A percentile compares a stretch with the other conserved stretches of the same genome.
Conservation (phyloP, 495 filamentous ascomycete species). For the Podospora anserina region DNA sequence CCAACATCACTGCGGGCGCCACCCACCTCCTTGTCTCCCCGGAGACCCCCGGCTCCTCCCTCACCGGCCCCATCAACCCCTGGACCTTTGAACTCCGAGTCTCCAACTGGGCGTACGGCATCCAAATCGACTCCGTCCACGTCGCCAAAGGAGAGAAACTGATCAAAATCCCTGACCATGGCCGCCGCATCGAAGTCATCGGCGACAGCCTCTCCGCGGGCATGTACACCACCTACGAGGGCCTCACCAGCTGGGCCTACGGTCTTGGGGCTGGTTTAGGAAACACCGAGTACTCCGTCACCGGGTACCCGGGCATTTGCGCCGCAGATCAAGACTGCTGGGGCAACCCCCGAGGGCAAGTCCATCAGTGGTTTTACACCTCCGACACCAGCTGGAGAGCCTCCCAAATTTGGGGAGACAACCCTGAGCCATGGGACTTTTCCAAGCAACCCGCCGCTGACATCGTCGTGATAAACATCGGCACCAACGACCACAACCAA, state of each 20-base stretch:
- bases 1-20: constrained; percentile 59
- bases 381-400: constrained; percentile 58
- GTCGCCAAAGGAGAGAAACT: constrained; percentile 48
- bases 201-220: constrained; percentile 59
- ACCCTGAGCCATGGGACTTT: constrained; percentile 61
- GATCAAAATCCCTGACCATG: constrained; percentile 49
- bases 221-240: constrained; percentile 56
- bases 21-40: constrained; percentile 59
- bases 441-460: constrained; percentile 57
- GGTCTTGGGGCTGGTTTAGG: constrained; percentile 59
- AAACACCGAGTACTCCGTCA: constrained; percentile 61
- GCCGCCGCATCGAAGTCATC: constrained; percentile 61
- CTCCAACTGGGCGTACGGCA: constrained; percentile 65
- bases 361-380: constrained; percentile 65
- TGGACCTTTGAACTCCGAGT: constrained; percentile 55
- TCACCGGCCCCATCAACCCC: constrained; percentile 39
- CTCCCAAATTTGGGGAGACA: constrained; percentile 48
- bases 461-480: constrained; percentile 65
- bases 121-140: constrained; percentile 58
- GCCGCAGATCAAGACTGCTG: constrained; percentile 58
- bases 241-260: constrained; percentile 12
- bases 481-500: constrained; percentile 63
- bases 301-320: constrained; percentile 61
- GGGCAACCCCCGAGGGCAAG: constrained; percentile 53
- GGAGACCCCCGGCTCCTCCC: constrained; percentile 39